Percentiles rank a stretch among this genome's conserved stretches.
Evolutionary conservation across 2,329 filamentous ascomycete genomes (phyloP).

Genomic region (Aspergillus clavatus): DNA sequence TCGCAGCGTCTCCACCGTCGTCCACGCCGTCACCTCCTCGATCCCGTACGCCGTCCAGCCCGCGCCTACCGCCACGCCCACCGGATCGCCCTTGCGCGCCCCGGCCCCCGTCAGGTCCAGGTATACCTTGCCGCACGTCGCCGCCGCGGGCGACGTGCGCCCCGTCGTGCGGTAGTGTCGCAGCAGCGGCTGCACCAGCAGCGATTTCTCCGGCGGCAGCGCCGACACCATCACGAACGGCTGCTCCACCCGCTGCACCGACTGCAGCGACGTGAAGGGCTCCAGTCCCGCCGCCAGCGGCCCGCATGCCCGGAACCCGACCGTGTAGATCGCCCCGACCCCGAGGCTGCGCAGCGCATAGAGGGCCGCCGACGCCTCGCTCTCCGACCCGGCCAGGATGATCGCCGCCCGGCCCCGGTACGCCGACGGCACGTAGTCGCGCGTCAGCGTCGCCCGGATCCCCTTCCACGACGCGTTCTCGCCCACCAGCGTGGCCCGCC

Average conservation of each 20-base stretch:
- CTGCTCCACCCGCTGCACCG: conserved; percentile 71
- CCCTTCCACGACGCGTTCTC: conserved; percentile 85
- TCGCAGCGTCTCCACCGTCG: conserved; percentile 74
- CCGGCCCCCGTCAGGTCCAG: conserved; percentile 66
- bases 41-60: conserved; percentile 77
- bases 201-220: conserved; percentile 70
- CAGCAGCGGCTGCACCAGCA: conserved; percentile 71
- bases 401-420: conserved; percentile 72
- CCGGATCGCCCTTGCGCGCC: conserved; percentile 62
- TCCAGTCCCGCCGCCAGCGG: conserved; percentile 62
- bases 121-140: conserved; percentile 62
- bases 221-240: conserved; percentile 80
- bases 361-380: conserved; percentile 72
- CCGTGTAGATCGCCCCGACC: conserved; percentile 75
- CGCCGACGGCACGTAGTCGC: conserved; percentile 76
- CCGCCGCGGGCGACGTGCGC: conserved; percentile 30
- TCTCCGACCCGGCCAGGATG: conserved; percentile 65
- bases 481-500: conserved; percentile 54
- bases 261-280: conserved; percentile 65
- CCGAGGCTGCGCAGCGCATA: conserved; percentile 73
- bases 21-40: conserved; percentile 76
- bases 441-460: conserved; percentile 73
- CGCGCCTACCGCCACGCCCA: conserved; percentile 64
- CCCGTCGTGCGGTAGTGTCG: conserved; percentile 60
- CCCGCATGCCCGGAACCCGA: conserved; percentile 64